These are phyloP conservation scores for Tubosaeta brunneosetosa DNA, from an alignment of 768 basidiomycete genomes.

Conservation along the genomic window DNA sequence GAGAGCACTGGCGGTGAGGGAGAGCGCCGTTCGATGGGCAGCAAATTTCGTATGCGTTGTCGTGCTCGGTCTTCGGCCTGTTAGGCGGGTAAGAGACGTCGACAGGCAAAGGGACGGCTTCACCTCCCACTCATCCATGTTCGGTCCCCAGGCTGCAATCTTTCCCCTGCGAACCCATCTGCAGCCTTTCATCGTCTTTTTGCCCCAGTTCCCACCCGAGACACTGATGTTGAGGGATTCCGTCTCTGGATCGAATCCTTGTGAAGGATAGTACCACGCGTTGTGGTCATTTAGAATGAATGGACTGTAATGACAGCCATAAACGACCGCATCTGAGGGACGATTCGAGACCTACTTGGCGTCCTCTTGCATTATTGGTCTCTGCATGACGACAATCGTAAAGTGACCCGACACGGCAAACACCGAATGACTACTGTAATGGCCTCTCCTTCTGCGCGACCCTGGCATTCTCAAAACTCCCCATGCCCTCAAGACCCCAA, in stretches of 20 bases:
- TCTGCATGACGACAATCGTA: slow-evolving; percentile 17
- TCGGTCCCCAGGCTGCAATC: slow-evolving; percentile 78
- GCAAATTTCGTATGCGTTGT: slow-evolving; percentile 66
- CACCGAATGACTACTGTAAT: slow-evolving; percentile 8
- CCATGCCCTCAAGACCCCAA: slow-evolving; percentile 92
- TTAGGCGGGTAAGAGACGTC: slow-evolving; percentile 5
- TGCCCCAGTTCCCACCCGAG: slow-evolving; percentile 77
- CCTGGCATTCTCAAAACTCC: slow-evolving; percentile 73
- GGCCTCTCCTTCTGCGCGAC: slow-evolving; percentile 52
- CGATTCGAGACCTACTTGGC: slow-evolving; percentile 20
- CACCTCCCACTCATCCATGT: slow-evolving; percentile 85
- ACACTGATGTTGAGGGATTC: slow-evolving; percentile 46
- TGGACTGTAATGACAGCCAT: slow-evolving; percentile 21
- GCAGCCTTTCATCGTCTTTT: slow-evolving; percentile 68
- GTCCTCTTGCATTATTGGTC: slow-evolving; percentile 29
- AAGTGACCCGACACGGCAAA: slow-evolving; percentile 18
- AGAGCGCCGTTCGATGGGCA: slow-evolving; percentile 58
- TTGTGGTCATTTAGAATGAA: slow-evolving; percentile 66
- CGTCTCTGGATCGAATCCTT: slow-evolving; percentile 64
- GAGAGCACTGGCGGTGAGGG: slow-evolving; percentile 70
- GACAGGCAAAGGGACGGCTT: slow-evolving; percentile 3
- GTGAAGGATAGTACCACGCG: slow-evolving; percentile 82
- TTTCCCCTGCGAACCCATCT: slow-evolving; percentile 83
- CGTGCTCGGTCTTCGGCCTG: slow-evolving; percentile 81
- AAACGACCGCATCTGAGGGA: slow-evolving; percentile 4